phyloP scores from a whole-genome alignment of 2,329 filamentous ascomycete species.

The Fusarium avenaceum region DNA sequence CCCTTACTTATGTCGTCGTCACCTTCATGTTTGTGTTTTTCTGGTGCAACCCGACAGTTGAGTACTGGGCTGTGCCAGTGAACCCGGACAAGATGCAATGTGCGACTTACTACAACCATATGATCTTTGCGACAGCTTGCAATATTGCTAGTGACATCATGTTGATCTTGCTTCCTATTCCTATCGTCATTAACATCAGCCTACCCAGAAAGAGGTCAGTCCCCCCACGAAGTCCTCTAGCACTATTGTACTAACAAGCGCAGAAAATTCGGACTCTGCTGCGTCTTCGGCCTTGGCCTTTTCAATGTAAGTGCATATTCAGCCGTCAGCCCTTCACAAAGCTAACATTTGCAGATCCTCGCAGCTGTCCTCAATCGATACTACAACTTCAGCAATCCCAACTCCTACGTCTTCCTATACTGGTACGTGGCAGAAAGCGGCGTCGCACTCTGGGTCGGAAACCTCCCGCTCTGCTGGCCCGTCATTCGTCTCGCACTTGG shows the following conservation, averaged over 20 bases:
- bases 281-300: slow-evolving; percentile 68
- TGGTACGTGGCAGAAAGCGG: slow-evolving; percentile 73
- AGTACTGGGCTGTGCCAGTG: slow-evolving; percentile 66
- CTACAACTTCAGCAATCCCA: slow-evolving; percentile 70
- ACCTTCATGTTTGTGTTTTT: slow-evolving; percentile 64
- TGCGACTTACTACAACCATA: slow-evolving; percentile 61
- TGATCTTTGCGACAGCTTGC: slow-evolving; percentile 62
- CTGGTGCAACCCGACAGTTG: slow-evolving; percentile 66
- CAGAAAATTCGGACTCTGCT: slow-evolving; percentile 66
- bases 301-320: slow-evolving; percentile 54
- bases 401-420: slow-evolving; percentile 67
- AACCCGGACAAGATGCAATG: slow-evolving; percentile 53
- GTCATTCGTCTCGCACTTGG: slow-evolving; percentile 62
- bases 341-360: slow-evolving; percentile 60
- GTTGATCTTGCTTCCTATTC: slow-evolving; percentile 61
- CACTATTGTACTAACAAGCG: not conserved
- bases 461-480: slow-evolving; percentile 71
- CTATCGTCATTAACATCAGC: slow-evolving; percentile 58
- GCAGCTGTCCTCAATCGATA: slow-evolving; percentile 72
- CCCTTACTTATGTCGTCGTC: slow-evolving; percentile 61
- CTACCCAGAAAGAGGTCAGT: slow-evolving; percentile 52
- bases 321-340: not conserved
- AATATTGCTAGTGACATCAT: slow-evolving; percentile 62
- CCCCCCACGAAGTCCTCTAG: too few relatives aligned
- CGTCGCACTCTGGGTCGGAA: slow-evolving; percentile 71